Evolutionary conservation across 352 stramenopile species (phyloP), one percentile per base, ranked within the genome.

Genomic region (Phytophthora fragariae): DNA sequence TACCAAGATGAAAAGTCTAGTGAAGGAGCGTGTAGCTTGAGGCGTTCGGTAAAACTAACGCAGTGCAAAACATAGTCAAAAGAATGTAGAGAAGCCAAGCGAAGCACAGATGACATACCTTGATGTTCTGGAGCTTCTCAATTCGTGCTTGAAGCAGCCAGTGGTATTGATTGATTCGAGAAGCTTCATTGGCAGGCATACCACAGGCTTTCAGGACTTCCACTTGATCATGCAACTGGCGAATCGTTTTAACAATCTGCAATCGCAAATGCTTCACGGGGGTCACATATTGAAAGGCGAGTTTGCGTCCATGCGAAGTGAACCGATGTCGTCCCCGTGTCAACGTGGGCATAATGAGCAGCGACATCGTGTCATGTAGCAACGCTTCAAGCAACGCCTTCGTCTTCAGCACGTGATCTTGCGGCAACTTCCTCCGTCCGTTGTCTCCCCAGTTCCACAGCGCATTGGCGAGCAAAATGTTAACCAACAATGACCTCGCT

Each of bases 151-250:
- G 84, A 2, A 97, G 77, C 54, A 97, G 76, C 90, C 90, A 97
- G 59, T 96, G 86, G 63, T 96, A 96, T 72, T 96, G 90, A 60
- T 95, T 96, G 68, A 96, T 92, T 21, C 90, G 87, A n/a, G 86
- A 95, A 17, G 90, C 88, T 70, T 97, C 90, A 50, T 97, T 97
- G 0, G 87, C 86, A 21, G 88, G 90, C 17, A 97, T 72, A 0
- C 89, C 90, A 9, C 57, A 81, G 2, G 41, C 35, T 70, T 97
- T 96, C 80, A 97, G 84, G 2, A 89, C 73, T 72, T 96, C 90
- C 0, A 97, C 88, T 67, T 92, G 85, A 15, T 79, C 69, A 59
- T 96, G 90, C 5, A 97, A 68, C 29, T 75, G 70, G 33, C 77
- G 83, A 41, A 97, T 89, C 6, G 77, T 76, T 19, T 55, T 62